A percentile compares a stretch with the other conserved stretches of the same genome.
Conservation (phyloP, 768 basidiomycete genomes). For the Lenzites betulinus region DNA sequence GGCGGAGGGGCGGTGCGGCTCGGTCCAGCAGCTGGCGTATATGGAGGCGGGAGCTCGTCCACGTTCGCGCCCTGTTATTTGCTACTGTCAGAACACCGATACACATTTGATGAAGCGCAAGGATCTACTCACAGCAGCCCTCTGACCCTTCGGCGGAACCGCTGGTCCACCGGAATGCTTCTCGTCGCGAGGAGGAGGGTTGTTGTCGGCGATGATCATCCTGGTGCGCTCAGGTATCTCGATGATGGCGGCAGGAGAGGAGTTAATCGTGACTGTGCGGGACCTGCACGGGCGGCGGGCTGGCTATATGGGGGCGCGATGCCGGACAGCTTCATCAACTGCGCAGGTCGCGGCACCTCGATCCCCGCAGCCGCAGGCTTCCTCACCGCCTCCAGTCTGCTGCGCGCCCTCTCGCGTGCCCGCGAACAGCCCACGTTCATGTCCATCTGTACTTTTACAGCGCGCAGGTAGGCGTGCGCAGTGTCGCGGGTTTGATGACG, state of each 20-base stretch:
- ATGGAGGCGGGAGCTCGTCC: conserved; percentile 8
- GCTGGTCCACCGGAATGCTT: neutral
- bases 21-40: neutral
- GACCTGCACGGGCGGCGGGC: neutral
- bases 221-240: neutral
- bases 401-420: too few relatives aligned
- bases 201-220: conserved; percentile 7
- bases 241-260: neutral
- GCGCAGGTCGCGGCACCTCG: neutral
- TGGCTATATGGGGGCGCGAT: neutral
- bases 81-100: too few relatives aligned
- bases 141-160: conserved; percentile 1
- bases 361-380: neutral
- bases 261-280: neutral
- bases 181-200: neutral
- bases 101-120: neutral
- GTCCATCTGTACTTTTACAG: too few relatives aligned
- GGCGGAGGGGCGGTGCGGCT: neutral
- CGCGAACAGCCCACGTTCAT: too few relatives aligned
- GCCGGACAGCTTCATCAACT: neutral
- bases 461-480: too few relatives aligned
- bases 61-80: neutral
- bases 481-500: too few relatives aligned
- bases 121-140: neutral
- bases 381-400: neutral